A percentile compares a stretch with the other conserved stretches of the same genome.
Evolutionary conservation across 805 yeast genomes (phyloP).

Genomic region (Cyberlindnera euphorbiiphila): DNA sequence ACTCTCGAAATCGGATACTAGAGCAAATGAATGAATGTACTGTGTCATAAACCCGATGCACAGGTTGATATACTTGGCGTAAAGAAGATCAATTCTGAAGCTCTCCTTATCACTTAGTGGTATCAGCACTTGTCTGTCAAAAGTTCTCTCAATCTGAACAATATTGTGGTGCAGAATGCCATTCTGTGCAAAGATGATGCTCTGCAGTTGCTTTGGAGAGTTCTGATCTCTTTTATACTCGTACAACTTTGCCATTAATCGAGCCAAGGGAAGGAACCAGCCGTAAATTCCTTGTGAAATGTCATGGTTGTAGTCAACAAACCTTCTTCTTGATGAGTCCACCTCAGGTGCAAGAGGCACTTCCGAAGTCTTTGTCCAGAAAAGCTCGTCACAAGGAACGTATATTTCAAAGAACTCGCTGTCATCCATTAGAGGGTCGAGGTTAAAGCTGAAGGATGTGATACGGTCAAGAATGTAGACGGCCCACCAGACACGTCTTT

Average conservation of each 20-base stretch:
- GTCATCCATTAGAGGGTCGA: slow-evolving; percentile 31
- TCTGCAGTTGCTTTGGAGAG: background rate
- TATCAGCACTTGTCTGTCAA: slow-evolving; percentile 1
- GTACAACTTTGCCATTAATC: slow-evolving; percentile 31
- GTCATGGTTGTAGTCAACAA: slow-evolving; percentile 24
- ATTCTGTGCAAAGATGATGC: slow-evolving; percentile 5
- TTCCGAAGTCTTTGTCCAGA: slow-evolving; percentile 29
- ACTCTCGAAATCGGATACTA: slow-evolving; percentile 16
- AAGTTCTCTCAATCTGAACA: slow-evolving; percentile 10
- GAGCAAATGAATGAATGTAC: slow-evolving; percentile 13
- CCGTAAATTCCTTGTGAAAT: slow-evolving; percentile 36
- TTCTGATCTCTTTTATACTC: slow-evolving; percentile 16
- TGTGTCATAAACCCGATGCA: slow-evolving; percentile 20
- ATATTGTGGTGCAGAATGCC: slow-evolving; percentile 7
- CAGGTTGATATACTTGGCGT: slow-evolving; percentile 23
- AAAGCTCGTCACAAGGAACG: slow-evolving; percentile 33
- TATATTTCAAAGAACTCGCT: slow-evolving; percentile 29
- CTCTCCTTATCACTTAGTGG: slow-evolving; percentile 18
- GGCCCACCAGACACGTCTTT: slow-evolving; percentile 40
- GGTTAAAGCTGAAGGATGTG: slow-evolving; percentile 35
- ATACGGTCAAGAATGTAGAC: slow-evolving; percentile 37
- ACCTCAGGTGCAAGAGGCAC: slow-evolving; percentile 28
- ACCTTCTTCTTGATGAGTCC: slow-evolving; percentile 28
- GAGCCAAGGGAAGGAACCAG: slow-evolving; percentile 34
- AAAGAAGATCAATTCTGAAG: slow-evolving; percentile 16